These are phyloP conservation scores for Ophiocordyceps sinensis DNA, from an alignment of 2,329 filamentous ascomycete genomes.

Conservation along the genomic window DNA sequence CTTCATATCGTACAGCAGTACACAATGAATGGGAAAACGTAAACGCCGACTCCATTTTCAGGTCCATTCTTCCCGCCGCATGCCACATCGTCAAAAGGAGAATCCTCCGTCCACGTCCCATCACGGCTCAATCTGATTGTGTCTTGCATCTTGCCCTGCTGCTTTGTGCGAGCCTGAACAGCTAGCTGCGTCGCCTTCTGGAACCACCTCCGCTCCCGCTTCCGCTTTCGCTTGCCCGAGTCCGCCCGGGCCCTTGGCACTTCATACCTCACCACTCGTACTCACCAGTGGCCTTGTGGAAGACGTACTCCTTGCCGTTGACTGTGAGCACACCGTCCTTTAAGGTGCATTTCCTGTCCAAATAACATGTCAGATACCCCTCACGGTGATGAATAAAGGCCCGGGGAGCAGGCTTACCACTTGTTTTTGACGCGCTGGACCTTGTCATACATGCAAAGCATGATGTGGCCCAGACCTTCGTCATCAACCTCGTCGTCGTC, in stretches of 20 bases:
- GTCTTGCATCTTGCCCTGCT: too few relatives aligned
- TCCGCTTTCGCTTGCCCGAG: too few relatives aligned
- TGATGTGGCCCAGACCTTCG: slow-evolving; percentile 72
- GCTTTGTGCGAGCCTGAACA: too few relatives aligned
- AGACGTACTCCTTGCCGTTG: slow-evolving; percentile 90
- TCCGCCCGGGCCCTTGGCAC: too few relatives aligned
- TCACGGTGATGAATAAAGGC: neutral
- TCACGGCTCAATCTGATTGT: too few relatives aligned
- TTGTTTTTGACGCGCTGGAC: slow-evolving; percentile 99
- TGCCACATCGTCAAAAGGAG: neutral
- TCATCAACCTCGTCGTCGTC: slow-evolving; percentile 81
- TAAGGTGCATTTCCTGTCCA: slow-evolving; percentile 84
- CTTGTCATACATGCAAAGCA: slow-evolving; percentile 99
- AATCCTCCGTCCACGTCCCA: neutral
- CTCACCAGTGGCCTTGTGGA: slow-evolving; percentile 93
- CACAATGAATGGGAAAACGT: neutral
- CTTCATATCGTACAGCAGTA: neutral
- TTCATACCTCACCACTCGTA: slow-evolving; percentile 69
- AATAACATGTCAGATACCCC: neutral
- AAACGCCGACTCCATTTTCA: neutral
- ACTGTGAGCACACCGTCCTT: slow-evolving; percentile 94
- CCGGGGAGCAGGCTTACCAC: slow-evolving; percentile 39
- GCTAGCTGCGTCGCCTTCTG: too few relatives aligned
- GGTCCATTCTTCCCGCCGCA: neutral
- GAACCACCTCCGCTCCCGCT: too few relatives aligned